Conservation (phyloP, 116 monocot species). For the Zostera marina region DNA sequence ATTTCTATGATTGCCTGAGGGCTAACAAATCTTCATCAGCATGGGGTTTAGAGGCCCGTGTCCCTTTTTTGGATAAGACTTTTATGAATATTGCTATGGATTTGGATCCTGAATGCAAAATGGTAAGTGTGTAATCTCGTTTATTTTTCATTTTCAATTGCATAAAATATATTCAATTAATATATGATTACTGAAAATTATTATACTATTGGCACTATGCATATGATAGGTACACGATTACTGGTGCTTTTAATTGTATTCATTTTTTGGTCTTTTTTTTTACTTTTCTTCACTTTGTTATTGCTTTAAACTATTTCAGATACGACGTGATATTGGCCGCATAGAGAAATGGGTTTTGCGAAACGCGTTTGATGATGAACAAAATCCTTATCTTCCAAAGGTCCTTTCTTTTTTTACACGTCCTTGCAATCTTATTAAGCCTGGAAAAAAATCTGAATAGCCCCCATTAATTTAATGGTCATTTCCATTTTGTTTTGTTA, state of each 20-base stretch:
- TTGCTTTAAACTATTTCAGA: constrained; percentile 24
- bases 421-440: not conserved
- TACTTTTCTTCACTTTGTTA: not conserved
- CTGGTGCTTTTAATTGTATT: no score
- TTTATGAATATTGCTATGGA: constrained; percentile 84
- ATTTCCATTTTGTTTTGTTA: not conserved
- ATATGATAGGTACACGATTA: not conserved
- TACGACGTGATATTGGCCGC: constrained; percentile 54
- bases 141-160: not conserved
- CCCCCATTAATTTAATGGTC: not conserved
- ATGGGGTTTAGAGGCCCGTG: constrained; percentile 97
- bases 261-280: not conserved
- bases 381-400: constrained; percentile 93
- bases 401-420: constrained; percentile 16
- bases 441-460: not conserved
- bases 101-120: constrained; percentile 96
- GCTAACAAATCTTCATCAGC: constrained; percentile 96
- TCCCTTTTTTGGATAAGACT: constrained; percentile 88
- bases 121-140: constrained; percentile 27
- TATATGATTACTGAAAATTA: not conserved
- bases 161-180: not conserved
- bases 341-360: constrained; percentile 96
- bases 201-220: not conserved
- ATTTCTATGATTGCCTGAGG: constrained; percentile 97
- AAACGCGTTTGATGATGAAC: constrained; percentile 90